Evolutionary conservation across 345 rosid genomes (phyloP), one percentile per base, ranked within the genome.

Genomic region (Aurinia saxatilis): DNA sequence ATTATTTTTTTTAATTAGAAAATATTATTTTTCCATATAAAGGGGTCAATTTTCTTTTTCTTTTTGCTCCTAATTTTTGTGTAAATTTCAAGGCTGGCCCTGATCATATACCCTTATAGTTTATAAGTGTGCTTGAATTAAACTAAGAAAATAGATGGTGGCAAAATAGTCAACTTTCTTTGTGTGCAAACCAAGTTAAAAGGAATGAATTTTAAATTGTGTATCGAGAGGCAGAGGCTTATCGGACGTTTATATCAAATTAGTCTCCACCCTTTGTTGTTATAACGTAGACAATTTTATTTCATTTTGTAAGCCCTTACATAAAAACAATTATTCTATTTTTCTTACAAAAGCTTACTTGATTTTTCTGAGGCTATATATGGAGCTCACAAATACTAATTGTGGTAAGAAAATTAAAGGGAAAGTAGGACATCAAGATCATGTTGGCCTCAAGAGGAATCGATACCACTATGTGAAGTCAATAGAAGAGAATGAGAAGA

Each of bases 111-210:
- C n/a, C n/a, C n/a, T n/a, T n/a, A n/a, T 21, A 21, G 25, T 21
- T 21, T 21, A 21, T 21, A 4, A 4, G 3, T 18, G 50, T 45
- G 33, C 17, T 48, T 27, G 34, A 3, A 9, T 16, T 42, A 30
- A 58, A 42, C 17, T 58, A 58, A 42, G 49, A 14, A 13, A 17
- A 29, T 1, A 10, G n/a, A 58, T 27, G 9, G 37, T 37, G 57
- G 57, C 57, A 37, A 39, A 31, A 19, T 13, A 31, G 68, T 40
- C 60, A 63, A 64, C 68, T 64, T 41, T 7, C 68, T 64, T 64
- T 41, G 52, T 11, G 42, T 63, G 68, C 68, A 50, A 51, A 51
- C 34, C 68, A 64, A 51, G 44, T 40, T 63, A 6, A 6, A 27
- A 16, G 7, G 39, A 4, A 29, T n/a, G n/a, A 6, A 16, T 42